Evolutionary conservation across 2,329 filamentous ascomycete species (phyloP).

Genomic region (Aspergillus thermomutatus): DNA sequence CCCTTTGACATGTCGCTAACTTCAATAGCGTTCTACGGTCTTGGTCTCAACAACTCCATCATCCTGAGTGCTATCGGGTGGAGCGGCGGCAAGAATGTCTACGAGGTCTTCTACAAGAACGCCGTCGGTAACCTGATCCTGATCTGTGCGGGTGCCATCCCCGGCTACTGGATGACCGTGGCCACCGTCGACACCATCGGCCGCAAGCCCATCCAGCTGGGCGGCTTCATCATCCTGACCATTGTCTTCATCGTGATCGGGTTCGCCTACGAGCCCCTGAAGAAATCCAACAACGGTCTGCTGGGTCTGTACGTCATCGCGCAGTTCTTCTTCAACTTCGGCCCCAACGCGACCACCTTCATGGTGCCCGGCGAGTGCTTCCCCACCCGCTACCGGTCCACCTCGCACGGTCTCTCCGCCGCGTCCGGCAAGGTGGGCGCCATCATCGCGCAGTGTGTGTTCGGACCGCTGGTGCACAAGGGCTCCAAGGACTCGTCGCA

Average conservation of each 20-base stretch:
- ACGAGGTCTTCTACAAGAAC: slow-evolving; percentile 68
- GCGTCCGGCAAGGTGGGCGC: slow-evolving; percentile 66
- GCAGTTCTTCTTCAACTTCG: slow-evolving; percentile 56
- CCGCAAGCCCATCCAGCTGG: slow-evolving; percentile 70
- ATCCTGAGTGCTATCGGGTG: slow-evolving; percentile 72
- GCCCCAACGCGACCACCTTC: slow-evolving; percentile 62
- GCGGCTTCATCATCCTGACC: slow-evolving; percentile 60
- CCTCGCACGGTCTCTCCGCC: slow-evolving; percentile 64
- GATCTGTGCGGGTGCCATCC: slow-evolving; percentile 73
- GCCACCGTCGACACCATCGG: slow-evolving; percentile 70
- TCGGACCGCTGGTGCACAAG: slow-evolving; percentile 59
- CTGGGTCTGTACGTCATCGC: slow-evolving; percentile 62
- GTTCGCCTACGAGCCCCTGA: slow-evolving; percentile 48
- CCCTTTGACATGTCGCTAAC: slow-evolving; percentile 23
- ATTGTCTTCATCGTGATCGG: slow-evolving; percentile 62
- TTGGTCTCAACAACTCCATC: slow-evolving; percentile 72
- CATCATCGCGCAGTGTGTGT: slow-evolving; percentile 64
- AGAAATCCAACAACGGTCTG: slow-evolving; percentile 43
- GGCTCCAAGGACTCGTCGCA: slow-evolving; percentile 53
- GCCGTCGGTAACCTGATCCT: slow-evolving; percentile 77
- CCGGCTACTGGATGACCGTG: slow-evolving; percentile 79
- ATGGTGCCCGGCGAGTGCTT: slow-evolving; percentile 64
- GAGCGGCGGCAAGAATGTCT: slow-evolving; percentile 60
- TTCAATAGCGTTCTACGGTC: slow-evolving; percentile 58
- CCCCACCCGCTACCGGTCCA: slow-evolving; percentile 60